Evolutionary conservation across 148 eudicot genomes (phyloP).

Genomic region (Oxyria digyna): DNA sequence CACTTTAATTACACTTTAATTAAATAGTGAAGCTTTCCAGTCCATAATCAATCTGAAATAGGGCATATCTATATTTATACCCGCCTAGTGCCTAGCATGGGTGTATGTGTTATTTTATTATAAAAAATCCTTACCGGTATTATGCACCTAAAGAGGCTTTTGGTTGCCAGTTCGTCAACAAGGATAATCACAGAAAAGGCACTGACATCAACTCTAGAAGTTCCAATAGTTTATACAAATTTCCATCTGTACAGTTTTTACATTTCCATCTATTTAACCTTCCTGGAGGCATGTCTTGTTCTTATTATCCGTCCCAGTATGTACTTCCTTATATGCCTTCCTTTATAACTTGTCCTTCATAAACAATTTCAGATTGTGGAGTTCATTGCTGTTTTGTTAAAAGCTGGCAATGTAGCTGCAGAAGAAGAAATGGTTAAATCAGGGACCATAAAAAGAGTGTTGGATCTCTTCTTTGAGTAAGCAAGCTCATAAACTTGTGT

Average conservation of each 20-base stretch:
- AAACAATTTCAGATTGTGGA: conserved; percentile 62
- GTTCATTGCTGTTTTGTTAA: conserved; percentile 79
- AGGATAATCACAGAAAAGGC: neutral
- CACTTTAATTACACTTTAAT: neutral
- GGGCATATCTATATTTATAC: neutral
- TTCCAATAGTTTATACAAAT: neutral
- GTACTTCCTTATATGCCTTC: neutral
- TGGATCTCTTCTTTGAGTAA: conserved; percentile 92
- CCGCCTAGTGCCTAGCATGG: neutral
- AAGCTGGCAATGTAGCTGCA: conserved; percentile 74
- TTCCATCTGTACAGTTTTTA: neutral
- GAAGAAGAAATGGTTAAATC: conserved; percentile 76
- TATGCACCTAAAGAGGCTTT: neutral
- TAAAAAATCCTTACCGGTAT: neutral
- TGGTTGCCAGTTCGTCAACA: neutral
- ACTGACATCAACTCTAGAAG: neutral
- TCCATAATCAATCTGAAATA: neutral
- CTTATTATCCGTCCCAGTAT: neutral
- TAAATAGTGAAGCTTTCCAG: neutral
- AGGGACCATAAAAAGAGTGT: conserved; percentile 64
- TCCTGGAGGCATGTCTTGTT: neutral
- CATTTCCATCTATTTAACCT: neutral
- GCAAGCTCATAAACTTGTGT: conserved; percentile 14
- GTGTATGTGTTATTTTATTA: neutral
- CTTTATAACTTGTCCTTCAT: neutral